Conservation (phyloP, 2,329 filamentous ascomycete genomes). For the Pseudogymnoascus sp. region DNA sequence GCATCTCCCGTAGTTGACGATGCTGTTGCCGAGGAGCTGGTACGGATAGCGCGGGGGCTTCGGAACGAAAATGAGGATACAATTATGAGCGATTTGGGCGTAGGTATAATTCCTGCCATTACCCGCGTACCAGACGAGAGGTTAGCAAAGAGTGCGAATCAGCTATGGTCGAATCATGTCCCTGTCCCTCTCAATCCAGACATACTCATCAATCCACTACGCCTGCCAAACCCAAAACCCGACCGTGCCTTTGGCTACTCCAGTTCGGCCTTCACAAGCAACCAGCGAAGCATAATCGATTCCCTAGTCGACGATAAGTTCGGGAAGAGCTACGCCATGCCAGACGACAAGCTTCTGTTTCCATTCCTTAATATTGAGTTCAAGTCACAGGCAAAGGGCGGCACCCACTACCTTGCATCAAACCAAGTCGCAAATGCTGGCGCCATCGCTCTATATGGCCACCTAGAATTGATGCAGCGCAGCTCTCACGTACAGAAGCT, state of each 20-base stretch:
- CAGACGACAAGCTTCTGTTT: background rate
- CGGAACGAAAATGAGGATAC: background rate
- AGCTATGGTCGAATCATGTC: background rate
- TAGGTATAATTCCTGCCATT: background rate
- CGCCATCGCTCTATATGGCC: background rate
- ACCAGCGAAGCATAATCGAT: background rate
- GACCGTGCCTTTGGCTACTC: background rate
- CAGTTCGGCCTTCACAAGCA: background rate
- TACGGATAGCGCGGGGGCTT: background rate
- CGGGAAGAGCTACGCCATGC: background rate
- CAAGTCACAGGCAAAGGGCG: background rate
- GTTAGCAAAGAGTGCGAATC: background rate
- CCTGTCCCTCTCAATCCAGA: background rate
- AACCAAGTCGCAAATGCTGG: background rate
- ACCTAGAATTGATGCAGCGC: background rate
- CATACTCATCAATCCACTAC: background rate
- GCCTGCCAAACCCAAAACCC: background rate
- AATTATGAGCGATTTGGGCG: background rate
- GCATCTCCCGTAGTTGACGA: background rate
- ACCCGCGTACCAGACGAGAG: background rate
- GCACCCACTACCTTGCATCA: background rate
- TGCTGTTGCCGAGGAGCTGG: background rate
- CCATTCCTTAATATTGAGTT: background rate
- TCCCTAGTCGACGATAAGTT: background rate
- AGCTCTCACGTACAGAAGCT: background rate